Evolutionary conservation across 2,329 filamentous ascomycete species (phyloP).

Genomic region (Cladosporium sp.): DNA sequence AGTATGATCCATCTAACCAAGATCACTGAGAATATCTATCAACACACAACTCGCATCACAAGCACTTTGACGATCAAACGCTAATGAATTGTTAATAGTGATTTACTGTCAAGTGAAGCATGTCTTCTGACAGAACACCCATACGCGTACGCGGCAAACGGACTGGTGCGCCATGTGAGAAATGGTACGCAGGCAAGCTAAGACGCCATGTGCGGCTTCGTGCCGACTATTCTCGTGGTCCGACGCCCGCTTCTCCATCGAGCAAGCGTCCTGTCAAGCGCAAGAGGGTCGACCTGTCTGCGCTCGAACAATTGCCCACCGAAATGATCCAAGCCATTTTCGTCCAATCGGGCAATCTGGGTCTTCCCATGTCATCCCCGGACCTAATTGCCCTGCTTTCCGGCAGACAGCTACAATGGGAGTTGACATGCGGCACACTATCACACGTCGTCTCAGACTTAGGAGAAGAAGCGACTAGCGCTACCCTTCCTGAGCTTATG

Average conservation of each 20-base stretch:
- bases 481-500: constrained; percentile 14
- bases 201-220: constrained; percentile 13
- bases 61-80: background rate
- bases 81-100: background rate
- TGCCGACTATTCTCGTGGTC: background rate
- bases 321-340: constrained; percentile 35
- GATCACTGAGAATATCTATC: constrained; percentile 33
- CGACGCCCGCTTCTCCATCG: background rate
- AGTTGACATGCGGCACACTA: constrained; percentile 24
- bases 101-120: background rate
- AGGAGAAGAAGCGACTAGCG: constrained; percentile 1
- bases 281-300: constrained; percentile 16
- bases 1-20: constrained; percentile 36
- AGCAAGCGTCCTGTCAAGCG: constrained; percentile 1
- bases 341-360: constrained; percentile 27
- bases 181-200: constrained; percentile 24
- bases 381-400: constrained; percentile 27
- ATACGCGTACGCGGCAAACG: constrained; percentile 33
- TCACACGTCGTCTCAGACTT: constrained; percentile 16
- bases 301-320: constrained; percentile 31
- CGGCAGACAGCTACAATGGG: constrained; percentile 25
- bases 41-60: background rate
- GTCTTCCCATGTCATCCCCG: constrained; percentile 28
- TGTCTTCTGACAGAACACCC: constrained; percentile 21
- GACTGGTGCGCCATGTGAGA: constrained; percentile 21